Evolutionary conservation across 139 green algal species (phyloP), one percentile per base, ranked within the genome.

Genomic region (Ettlia oleoabundans): DNA sequence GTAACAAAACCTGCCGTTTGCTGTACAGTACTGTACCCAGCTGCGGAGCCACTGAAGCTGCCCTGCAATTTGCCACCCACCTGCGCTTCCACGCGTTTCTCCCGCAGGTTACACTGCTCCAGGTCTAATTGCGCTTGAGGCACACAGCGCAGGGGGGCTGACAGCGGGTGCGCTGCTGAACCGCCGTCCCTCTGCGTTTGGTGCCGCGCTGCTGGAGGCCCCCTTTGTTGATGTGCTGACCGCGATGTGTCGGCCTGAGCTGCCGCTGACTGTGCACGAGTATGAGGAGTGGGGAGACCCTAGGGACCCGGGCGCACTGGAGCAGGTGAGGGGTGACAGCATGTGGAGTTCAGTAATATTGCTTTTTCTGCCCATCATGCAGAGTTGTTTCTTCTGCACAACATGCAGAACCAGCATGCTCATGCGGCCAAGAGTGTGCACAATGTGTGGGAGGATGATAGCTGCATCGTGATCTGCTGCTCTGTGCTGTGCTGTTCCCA

Each of bases 221-320:
- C 95, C 94, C 0, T 98, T 98, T 84, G 93, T 98, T 74, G 95
- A 98, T 84, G 86, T 92, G 9, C 73, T 95, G 21, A 74, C 80
- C 2, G 89, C 85, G 33, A 93, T 94, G 92, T 91, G 86, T 47
- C 85, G 92, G 37, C 80, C 85, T 21, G 58, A 76, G 19, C 75
- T 98, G 42, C 93, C 95, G 2, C 87, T 98, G 18, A 98, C 95
- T 1, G 85, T 89, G 66, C 88, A 89, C 41, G 94, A 98, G 80
- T 95, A 89, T 78, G 91, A 92, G 55, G 91, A 93, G 80, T 90
- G 88, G 77, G 80, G 84, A 22, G 63, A 88, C 74, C 80, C 86
- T 30, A 32, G 28, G 24, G 15, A 53, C 47, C 40, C 68, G 10
- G n/a, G 81, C 18, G 42, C 3, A 5, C 55, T 82, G 15, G 9